Evolutionary conservation across 2,329 filamentous ascomycete genomes (phyloP).

Genomic region (Aspergillus floridensis): DNA sequence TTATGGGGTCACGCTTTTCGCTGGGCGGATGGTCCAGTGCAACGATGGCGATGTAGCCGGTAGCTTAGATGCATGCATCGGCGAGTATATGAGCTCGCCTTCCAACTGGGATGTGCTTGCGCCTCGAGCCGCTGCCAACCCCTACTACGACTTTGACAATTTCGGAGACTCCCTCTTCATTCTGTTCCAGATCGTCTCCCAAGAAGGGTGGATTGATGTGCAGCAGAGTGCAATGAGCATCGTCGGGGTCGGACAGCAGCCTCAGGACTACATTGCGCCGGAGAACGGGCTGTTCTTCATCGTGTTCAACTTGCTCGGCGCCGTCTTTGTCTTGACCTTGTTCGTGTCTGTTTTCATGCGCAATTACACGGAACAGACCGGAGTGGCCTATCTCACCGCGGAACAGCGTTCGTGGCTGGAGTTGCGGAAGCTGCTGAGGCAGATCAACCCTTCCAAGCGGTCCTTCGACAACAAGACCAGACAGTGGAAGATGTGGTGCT

Average conservation of each 20-base stretch:
- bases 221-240: conserved; percentile 81
- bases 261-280: conserved; percentile 64
- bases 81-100: conserved; percentile 74
- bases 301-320: conserved; percentile 91
- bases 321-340: conserved; percentile 92
- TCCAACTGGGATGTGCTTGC: conserved; percentile 83
- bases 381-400: conserved; percentile 90
- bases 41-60: conserved; percentile 67
- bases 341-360: conserved; percentile 99
- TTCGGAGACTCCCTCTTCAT: conserved; percentile 94
- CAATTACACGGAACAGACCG: conserved; percentile 98
- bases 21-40: conserved; percentile 73
- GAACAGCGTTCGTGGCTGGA: conserved; percentile 98
- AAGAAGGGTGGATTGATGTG: conserved; percentile 97
- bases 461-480: conserved; percentile 75
- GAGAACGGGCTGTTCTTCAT: conserved; percentile 94
- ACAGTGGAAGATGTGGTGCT: conserved; percentile 89
- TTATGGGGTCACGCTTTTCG: conserved; percentile 91
- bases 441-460: conserved; percentile 91
- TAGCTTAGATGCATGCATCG: conserved; percentile 68
- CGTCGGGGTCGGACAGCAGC: conserved; percentile 72
- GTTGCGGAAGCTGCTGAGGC: conserved; percentile 81
- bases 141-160: conserved; percentile 88
- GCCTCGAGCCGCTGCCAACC: conserved; percentile 76
- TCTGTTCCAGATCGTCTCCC: conserved; percentile 96